Evolutionary conservation across 257 asterid species (phyloP).

Genomic region (Knoxia roxburghii): DNA sequence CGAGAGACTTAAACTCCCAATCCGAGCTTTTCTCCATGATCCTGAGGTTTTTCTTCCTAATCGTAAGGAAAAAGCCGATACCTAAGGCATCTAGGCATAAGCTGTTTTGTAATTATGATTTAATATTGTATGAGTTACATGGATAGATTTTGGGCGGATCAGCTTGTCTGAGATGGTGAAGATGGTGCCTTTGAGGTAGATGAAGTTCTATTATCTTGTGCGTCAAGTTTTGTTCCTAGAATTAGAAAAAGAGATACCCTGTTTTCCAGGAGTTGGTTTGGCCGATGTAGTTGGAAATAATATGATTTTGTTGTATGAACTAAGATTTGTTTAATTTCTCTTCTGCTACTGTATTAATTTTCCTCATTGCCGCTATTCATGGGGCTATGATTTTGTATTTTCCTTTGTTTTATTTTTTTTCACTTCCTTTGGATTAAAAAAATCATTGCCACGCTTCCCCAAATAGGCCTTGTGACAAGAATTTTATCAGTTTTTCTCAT

Average conservation of each 20-base stretch:
- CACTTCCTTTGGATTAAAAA: neutral
- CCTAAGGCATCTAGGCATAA: neutral
- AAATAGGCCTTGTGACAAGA: neutral
- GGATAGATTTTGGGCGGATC: neutral
- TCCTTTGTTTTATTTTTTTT: neutral
- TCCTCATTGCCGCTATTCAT: neutral
- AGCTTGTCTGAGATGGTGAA: neutral
- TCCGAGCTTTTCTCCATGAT: too few species aligned
- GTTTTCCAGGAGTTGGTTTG: neutral
- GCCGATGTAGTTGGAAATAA: neutral
- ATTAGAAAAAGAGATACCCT: neutral
- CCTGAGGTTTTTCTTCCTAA: too few species aligned
- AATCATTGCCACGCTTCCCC: neutral
- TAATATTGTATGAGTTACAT: neutral
- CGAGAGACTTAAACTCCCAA: too few species aligned
- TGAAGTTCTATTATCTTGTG: neutral
- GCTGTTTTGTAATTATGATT: neutral
- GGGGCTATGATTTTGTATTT: neutral
- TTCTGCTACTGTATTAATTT: neutral
- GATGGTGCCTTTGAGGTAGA: neutral
- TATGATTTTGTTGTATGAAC: neutral
- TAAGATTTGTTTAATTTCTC: neutral
- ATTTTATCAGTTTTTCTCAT: neutral
- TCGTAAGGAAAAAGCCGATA: too few species aligned
- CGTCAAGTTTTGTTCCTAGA: slow-evolving; percentile 1